Evolutionary conservation across 768 basidiomycete species (phyloP).

Genomic region (Terana coerulea): DNA sequence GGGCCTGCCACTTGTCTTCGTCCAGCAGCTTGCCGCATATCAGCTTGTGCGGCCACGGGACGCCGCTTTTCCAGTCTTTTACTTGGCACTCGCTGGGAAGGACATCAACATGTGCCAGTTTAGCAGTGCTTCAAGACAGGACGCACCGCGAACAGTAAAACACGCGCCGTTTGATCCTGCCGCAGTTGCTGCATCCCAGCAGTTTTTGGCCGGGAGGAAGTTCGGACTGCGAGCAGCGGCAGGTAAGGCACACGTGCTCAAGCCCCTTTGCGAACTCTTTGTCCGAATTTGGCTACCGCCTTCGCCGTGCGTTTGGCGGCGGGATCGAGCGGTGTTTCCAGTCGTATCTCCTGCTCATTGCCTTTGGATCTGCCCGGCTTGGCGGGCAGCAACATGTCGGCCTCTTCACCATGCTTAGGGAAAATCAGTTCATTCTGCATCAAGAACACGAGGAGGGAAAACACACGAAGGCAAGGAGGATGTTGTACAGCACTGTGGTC

Average conservation of each 20-base stretch:
- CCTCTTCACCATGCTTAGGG: neutral
- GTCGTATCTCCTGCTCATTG: no score
- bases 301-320: neutral
- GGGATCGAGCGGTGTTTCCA: neutral
- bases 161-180: neutral
- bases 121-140: no score
- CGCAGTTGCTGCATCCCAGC: neutral
- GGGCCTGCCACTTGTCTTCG: neutral
- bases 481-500: conserved; percentile 2
- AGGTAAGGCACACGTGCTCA: neutral
- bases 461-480: conserved; percentile 8
- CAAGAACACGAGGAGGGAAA: no score
- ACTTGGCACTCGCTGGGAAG: neutral
- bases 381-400: no score
- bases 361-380: no score
- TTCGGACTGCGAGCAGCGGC: neutral
- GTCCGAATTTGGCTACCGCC: neutral
- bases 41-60: neutral
- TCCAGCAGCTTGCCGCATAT: neutral
- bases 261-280: neutral
- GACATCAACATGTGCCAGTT: neutral
- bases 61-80: neutral
- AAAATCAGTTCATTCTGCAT: neutral
- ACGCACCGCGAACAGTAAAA: conserved; percentile 9
- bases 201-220: neutral